Conservation (phyloP, 768 basidiomycete genomes). For the Suillus placidus region DNA sequence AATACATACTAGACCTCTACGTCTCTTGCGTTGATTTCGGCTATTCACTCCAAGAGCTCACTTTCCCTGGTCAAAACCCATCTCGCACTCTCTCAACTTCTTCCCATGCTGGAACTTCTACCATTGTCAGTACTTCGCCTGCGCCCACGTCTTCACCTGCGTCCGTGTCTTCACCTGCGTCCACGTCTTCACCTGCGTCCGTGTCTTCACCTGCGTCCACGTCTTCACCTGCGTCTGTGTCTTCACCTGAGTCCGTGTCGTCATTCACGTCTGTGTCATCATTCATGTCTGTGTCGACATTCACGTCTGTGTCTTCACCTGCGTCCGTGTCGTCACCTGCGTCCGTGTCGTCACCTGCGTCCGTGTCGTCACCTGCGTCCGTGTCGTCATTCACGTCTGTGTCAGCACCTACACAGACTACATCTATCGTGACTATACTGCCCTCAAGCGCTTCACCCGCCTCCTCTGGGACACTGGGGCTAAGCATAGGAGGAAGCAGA, state of each 20-base stretch:
- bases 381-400: too few relatives aligned
- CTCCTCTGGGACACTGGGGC: background rate
- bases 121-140: background rate
- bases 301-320: too few relatives aligned
- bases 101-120: background rate
- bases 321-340: too few relatives aligned
- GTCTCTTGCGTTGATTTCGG: slow-evolving; percentile 30
- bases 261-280: too few relatives aligned
- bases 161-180: too few relatives aligned
- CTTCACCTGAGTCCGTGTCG: too few relatives aligned
- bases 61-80: slow-evolving; percentile 28
- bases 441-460: background rate
- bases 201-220: too few relatives aligned
- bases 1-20: slow-evolving; percentile 22
- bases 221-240: too few relatives aligned
- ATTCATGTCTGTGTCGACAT: too few relatives aligned
- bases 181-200: too few relatives aligned
- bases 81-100: slow-evolving; percentile 11
- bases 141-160: background rate
- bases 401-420: background rate
- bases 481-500: background rate
- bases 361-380: background rate
- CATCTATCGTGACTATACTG: background rate
- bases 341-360: too few relatives aligned
- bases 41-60: slow-evolving; percentile 24